Base-by-base conservation (phyloP, 2,329 filamentous ascomycete genomes). In the Canariomyces notabilis region DNA sequence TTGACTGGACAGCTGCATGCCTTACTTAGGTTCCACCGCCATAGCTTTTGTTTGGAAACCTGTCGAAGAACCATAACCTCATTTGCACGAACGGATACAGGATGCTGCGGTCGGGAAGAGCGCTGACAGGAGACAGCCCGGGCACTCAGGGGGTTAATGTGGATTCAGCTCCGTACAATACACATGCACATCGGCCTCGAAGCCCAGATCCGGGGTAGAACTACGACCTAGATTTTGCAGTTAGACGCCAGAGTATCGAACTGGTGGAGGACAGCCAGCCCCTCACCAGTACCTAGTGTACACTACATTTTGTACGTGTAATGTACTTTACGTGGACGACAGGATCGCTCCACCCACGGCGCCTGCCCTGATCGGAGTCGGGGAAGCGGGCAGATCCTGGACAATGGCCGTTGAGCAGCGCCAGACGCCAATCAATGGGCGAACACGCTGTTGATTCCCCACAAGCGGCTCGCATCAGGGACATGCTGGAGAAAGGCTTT, bases 291-390 rank as follows among this genome's bases (percentile, higher is more conserved):
- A 32, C 48, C n/a, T n/a, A n/a, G n/a, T n/a, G n/a, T n/a, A n/a
- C n/a, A n/a, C n/a, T n/a, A n/a, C n/a, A n/a, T n/a, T n/a, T n/a
- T n/a, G n/a, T n/a, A n/a, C n/a, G n/a, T n/a, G n/a, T n/a, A n/a
- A n/a, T n/a, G n/a, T n/a, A n/a, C n/a, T n/a, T n/a, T n/a, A n/a
- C n/a, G n/a, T n/a, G n/a, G n/a, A n/a, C n/a, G n/a, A n/a, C n/a
- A n/a, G n/a, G n/a, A n/a, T n/a, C 48, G 40, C 39, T 21, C 42
- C 35, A 33, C 21, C 20, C 21, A 22, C 38, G n/a, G n/a, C 41
- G 49, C 49, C 52, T 33, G 42, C 45, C 51, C 37, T 47, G 55
- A 54, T 57, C 50, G 53, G 41, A 48, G 45, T 23, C 38, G 43
- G 38, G 21, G 43, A 43, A 46, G 37, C 50, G 44, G 46, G 42